Evolutionary conservation across 768 basidiomycete species (phyloP).

Genomic region (Rhizopogon vulgaris): DNA sequence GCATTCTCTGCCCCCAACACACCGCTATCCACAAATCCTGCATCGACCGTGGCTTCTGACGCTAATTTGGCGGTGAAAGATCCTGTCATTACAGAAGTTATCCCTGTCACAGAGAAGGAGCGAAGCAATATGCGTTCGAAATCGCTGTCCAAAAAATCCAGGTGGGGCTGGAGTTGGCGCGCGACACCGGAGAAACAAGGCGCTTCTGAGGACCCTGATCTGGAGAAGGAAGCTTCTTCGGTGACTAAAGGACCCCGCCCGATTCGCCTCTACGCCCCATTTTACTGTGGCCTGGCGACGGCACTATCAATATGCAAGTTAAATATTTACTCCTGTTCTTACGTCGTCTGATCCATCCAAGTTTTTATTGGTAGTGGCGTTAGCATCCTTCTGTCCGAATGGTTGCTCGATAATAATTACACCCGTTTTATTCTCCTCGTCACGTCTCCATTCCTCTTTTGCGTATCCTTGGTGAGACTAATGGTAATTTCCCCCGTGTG

Average conservation of each 20-base stretch:
- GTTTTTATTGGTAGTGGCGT: conserved; percentile 68
- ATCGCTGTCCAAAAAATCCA: conserved; percentile 2
- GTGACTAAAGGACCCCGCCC: conserved; percentile 30
- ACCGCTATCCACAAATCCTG: conserved; percentile 19
- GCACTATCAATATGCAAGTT: conserved; percentile 58
- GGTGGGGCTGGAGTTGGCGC: conserved; percentile 41
- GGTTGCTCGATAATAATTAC: conserved; percentile 54
- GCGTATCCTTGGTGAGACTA: conserved; percentile 58
- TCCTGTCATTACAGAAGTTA: conserved; percentile 9
- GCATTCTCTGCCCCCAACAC: conserved; percentile 5
- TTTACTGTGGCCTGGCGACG: conserved; percentile 63
- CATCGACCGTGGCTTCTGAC: conserved; percentile 46
- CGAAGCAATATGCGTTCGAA: neutral
- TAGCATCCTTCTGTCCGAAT: conserved; percentile 57
- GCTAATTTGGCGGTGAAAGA: conserved; percentile 46
- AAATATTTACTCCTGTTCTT: neutral
- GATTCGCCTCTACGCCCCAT: conserved; percentile 61
- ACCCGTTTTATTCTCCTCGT: conserved; percentile 59
- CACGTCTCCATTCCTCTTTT: conserved; percentile 67
- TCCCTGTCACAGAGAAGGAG: conserved; percentile 17
- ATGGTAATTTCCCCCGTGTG: neutral
- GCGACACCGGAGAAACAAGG: conserved; percentile 25
- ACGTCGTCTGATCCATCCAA: conserved; percentile 21
- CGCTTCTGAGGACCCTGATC: conserved; percentile 26
- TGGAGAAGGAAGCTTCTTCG: conserved; percentile 48